Conservation (phyloP, 495 filamentous ascomycete species). For the Geopyxis carbonaria region DNA sequence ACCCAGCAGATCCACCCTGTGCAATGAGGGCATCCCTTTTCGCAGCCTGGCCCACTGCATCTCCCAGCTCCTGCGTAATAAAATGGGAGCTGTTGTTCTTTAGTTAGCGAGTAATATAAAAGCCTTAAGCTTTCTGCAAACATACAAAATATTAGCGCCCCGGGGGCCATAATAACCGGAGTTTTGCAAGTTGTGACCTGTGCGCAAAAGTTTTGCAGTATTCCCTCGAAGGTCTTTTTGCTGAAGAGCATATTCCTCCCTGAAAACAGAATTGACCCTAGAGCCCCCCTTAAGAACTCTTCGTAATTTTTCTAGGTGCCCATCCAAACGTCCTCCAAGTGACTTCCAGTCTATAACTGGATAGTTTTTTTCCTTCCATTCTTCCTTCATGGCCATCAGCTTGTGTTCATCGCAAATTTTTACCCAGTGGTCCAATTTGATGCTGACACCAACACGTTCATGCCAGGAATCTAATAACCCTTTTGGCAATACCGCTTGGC, state of each 20-base stretch:
- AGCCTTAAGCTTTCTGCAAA: neutral
- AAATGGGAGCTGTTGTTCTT: slow-evolving; percentile 23
- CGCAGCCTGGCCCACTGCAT: neutral
- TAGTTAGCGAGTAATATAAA: neutral
- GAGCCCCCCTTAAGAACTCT: slow-evolving; percentile 39
- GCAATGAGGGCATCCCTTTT: slow-evolving; percentile 31
- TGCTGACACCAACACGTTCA: neutral
- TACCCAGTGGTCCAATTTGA: slow-evolving; percentile 20
- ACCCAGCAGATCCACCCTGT: slow-evolving; percentile 50
- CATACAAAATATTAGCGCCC: slow-evolving; percentile 50
- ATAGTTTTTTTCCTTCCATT: slow-evolving; percentile 51
- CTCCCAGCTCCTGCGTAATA: slow-evolving; percentile 6
- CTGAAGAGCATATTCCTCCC: slow-evolving; percentile 40
- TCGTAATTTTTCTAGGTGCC: slow-evolving; percentile 38
- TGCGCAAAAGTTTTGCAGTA: slow-evolving; percentile 21
- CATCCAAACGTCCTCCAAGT: slow-evolving; percentile 45
- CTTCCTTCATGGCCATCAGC: slow-evolving; percentile 35
- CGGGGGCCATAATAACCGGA: slow-evolving; percentile 80
- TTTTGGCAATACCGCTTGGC: neutral
- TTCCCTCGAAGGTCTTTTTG: slow-evolving; percentile 37
- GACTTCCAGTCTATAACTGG: slow-evolving; percentile 60
- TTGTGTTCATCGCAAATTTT: slow-evolving; percentile 61
- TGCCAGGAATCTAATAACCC: slow-evolving; percentile 4
- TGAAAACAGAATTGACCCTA: slow-evolving; percentile 40
- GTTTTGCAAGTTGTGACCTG: slow-evolving; percentile 27